Percentiles rank a stretch among this genome's conserved stretches.
These are phyloP conservation scores for Lichtheimia ramosa DNA, from an alignment of 371 early-diverging fungal genomes.

Conservation along the genomic window DNA sequence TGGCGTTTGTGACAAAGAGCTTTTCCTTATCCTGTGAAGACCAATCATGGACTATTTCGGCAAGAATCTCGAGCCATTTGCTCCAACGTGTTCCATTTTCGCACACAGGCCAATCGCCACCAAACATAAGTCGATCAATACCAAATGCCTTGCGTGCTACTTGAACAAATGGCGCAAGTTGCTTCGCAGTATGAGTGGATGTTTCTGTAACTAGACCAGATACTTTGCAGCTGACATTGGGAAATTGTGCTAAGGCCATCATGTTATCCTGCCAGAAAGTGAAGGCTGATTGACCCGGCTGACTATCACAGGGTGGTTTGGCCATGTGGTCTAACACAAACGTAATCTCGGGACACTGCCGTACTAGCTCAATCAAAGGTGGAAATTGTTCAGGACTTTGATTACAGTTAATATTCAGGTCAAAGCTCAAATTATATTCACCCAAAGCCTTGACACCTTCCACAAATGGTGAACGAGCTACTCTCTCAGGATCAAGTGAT, in stretches of 20 bases:
- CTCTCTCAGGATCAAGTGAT: constrained; percentile 24
- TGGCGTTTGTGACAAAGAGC: constrained; percentile 40
- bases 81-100: constrained; percentile 28
- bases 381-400: constrained; percentile 41
- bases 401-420: constrained; percentile 38
- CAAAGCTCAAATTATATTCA: constrained; percentile 33
- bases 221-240: constrained; percentile 41
- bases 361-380: constrained; percentile 29
- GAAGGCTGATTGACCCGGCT: constrained; percentile 26
- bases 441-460: constrained; percentile 31
- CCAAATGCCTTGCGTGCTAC: constrained; percentile 38
- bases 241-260: constrained; percentile 14
- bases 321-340: constrained; percentile 52
- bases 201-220: constrained; percentile 44
- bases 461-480: constrained; percentile 23
- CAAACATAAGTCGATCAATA: constrained; percentile 43
- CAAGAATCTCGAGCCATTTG: constrained; percentile 30
- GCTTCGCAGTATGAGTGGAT: constrained; percentile 8
- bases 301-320: constrained; percentile 44
- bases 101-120: constrained; percentile 45
- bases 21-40: constrained; percentile 31
- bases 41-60: constrained; percentile 27
- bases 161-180: constrained; percentile 37
- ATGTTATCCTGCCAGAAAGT: constrained; percentile 34
- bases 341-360: constrained; percentile 37